Evolutionary conservation across 2,329 filamentous ascomycete genomes (phyloP).

Genomic region (Fusarium pseudonygamai): DNA sequence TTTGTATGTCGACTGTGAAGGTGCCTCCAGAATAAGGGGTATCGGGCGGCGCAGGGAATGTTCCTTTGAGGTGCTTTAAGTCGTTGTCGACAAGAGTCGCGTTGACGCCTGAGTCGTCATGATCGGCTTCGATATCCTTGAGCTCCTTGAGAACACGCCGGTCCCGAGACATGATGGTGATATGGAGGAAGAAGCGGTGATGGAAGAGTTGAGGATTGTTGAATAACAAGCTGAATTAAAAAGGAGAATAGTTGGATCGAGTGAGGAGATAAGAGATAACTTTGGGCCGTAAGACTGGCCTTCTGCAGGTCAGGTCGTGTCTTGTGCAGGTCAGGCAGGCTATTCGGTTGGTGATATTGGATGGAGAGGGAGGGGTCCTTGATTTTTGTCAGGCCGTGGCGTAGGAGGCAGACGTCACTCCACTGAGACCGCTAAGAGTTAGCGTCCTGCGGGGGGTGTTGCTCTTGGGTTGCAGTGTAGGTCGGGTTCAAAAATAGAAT

Average conservation of each 20-base stretch:
- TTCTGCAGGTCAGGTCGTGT: constrained; percentile 16
- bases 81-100: constrained; percentile 73
- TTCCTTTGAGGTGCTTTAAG: constrained; percentile 83
- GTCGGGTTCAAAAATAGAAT: constrained; percentile 19
- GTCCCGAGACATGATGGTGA: constrained; percentile 57
- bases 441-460: constrained; percentile 28
- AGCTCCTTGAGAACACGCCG: constrained; percentile 80
- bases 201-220: not conserved
- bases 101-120: constrained; percentile 76
- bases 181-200: not conserved
- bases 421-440: constrained; percentile 29
- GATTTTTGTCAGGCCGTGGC: constrained; percentile 20
- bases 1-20: constrained; percentile 84
- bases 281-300: constrained; percentile 2
- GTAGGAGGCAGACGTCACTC: constrained; percentile 30
- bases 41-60: constrained; percentile 87
- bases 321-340: constrained; percentile 8
- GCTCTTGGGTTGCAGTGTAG: not conserved
- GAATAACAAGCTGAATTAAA: not conserved
- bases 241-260: not conserved
- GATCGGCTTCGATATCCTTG: constrained; percentile 77
- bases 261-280: not conserved
- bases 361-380: constrained; percentile 28
- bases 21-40: constrained; percentile 92
- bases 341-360: constrained; percentile 1